Evolutionary conservation across 768 basidiomycete genomes (phyloP).

Genomic region (Phaffia australis): DNA sequence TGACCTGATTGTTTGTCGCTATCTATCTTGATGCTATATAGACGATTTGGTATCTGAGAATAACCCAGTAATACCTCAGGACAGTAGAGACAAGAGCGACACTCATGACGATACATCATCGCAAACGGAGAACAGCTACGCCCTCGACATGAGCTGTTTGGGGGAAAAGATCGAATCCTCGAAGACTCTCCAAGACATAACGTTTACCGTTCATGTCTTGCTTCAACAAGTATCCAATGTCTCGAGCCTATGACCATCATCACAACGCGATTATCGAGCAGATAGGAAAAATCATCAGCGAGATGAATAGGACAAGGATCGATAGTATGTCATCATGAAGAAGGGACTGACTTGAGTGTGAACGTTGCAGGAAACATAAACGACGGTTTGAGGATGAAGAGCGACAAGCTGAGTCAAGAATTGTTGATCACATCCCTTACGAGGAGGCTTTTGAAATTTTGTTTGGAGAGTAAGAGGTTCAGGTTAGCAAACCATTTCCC

Average conservation of each 20-base stretch:
- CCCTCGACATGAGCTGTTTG: conserved; percentile 91
- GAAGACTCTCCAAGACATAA: conserved; percentile 70
- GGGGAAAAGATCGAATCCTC: conserved; percentile 90
- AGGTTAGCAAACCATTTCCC: background rate
- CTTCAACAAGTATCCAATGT: conserved; percentile 59
- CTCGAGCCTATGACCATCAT: conserved; percentile 43
- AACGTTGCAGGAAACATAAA: conserved; percentile 92
- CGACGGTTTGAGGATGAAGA: conserved; percentile 58
- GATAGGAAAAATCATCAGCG: background rate
- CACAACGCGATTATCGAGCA: background rate
- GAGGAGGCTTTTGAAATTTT: conserved; percentile 61
- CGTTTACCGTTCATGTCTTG: conserved; percentile 41
- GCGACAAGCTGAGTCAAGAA: conserved; percentile 61
- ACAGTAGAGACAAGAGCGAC: no score
- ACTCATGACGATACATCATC: background rate
- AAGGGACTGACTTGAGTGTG: conserved; percentile 53
- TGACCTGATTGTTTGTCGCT: no score
- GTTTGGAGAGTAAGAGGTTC: background rate
- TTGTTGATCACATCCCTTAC: conserved; percentile 78
- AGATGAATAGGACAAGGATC: conserved; percentile 17
- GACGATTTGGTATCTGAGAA: no score
- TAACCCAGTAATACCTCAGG: no score
- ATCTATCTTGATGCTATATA: no score
- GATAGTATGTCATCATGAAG: conserved; percentile 24
- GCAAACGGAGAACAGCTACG: conserved; percentile 20